A percentile compares a stretch with the other conserved stretches of the same genome.
phyloP scores from a whole-genome alignment of 2,329 filamentous ascomycete genomes.

The Paraphaeosphaeria minitans region DNA sequence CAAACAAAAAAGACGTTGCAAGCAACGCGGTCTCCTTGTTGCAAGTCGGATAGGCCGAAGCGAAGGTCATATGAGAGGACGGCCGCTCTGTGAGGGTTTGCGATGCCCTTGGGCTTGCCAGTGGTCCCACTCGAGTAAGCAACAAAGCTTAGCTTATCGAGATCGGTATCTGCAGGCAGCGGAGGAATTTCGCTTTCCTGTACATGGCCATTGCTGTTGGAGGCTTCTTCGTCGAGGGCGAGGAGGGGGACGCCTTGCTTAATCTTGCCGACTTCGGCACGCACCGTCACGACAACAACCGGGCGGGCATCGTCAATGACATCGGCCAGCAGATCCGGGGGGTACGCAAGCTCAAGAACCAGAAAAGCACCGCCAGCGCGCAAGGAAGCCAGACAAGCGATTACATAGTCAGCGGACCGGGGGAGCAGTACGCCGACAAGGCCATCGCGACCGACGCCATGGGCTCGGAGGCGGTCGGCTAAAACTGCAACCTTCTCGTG shows the following conservation, averaged over 20 bases:
- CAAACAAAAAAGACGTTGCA: conserved; percentile 89
- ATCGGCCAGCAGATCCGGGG: conserved; percentile 72
- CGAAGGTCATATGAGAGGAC: conserved; percentile 75
- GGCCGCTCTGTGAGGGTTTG: conserved; percentile 75
- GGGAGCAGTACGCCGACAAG: conserved; percentile 77
- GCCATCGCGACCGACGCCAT: conserved; percentile 73
- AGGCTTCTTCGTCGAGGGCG: conserved; percentile 60
- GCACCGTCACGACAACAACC: conserved; percentile 71
- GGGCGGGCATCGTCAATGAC: conserved; percentile 78
- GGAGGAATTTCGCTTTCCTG: conserved; percentile 55
- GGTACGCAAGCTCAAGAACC: conserved; percentile 80
- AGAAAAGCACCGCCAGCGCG: conserved; percentile 80
- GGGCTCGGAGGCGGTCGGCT: conserved; percentile 65
- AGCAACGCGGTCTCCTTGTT: conserved; percentile 77
- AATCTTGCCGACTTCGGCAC: conserved; percentile 68
- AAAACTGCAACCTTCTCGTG: conserved; percentile 70
- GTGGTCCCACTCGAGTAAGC: conserved; percentile 81
- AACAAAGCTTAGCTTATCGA: conserved; percentile 79
- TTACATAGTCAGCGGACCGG: conserved; percentile 77
- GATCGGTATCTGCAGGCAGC: conserved; percentile 67
- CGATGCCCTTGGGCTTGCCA: conserved; percentile 80
- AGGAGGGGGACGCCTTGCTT: conserved; percentile 68
- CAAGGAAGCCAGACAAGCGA: conserved; percentile 77
- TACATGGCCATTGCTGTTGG: conserved; percentile 32
- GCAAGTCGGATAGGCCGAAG: conserved; percentile 71